Percentiles rank a stretch among this genome's conserved stretches.
Conservation (phyloP, 2,329 filamentous ascomycete genomes). For the Colletotrichum sp. region DNA sequence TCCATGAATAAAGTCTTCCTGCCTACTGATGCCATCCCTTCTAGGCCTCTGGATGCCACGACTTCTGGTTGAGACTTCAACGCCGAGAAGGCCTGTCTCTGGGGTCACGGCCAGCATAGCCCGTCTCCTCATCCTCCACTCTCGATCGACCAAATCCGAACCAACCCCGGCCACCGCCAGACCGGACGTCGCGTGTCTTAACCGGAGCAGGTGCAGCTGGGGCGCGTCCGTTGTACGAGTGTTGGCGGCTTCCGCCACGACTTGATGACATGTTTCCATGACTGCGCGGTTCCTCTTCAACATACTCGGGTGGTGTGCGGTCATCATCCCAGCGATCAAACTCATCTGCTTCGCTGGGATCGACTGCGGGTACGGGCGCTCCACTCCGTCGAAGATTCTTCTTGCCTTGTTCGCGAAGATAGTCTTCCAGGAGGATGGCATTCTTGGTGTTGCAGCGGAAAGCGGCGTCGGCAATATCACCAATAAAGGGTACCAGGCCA, state of each 20-base stretch:
- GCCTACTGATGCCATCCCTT: neutral
- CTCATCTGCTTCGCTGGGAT: slow-evolving; percentile 58
- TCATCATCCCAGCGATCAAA: slow-evolving; percentile 45
- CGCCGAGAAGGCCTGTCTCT: neutral
- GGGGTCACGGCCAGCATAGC: neutral
- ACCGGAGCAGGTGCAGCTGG: slow-evolving; percentile 10
- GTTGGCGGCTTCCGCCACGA: neutral
- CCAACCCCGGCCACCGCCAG: slow-evolving; percentile 6
- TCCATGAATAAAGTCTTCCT: neutral
- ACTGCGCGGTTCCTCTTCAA: slow-evolving; percentile 11
- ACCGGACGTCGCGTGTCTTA: neutral
- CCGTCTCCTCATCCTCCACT: slow-evolving; percentile 18
- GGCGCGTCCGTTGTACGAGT: neutral
- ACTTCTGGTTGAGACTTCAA: neutral
- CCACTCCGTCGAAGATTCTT: slow-evolving; percentile 56
- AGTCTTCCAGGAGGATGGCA: slow-evolving; percentile 70
- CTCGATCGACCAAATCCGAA: slow-evolving; percentile 17
- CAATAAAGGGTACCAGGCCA: slow-evolving; percentile 76
- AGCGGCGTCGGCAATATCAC: slow-evolving; percentile 76
- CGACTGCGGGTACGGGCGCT: slow-evolving; percentile 49
- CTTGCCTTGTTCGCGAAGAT: slow-evolving; percentile 72
- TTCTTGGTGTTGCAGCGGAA: slow-evolving; percentile 82
- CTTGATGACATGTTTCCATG: slow-evolving; percentile 19
- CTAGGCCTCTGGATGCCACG: neutral
- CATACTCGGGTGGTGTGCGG: slow-evolving; percentile 12